phyloP scores from a whole-genome alignment of 1,284 basidiomycete species.

The Abortiporus biennis region DNA sequence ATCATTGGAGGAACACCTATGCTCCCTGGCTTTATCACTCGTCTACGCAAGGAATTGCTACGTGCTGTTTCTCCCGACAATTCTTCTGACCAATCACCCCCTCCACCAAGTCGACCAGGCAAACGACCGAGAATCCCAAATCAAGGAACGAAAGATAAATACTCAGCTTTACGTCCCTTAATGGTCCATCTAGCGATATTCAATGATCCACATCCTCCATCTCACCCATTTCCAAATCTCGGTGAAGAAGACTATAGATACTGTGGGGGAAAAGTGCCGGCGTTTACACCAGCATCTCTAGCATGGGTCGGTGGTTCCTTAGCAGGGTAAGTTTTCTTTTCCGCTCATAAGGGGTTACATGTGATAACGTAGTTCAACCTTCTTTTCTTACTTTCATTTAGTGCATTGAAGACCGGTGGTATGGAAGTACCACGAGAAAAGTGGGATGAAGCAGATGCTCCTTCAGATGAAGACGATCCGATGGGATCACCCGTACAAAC shows the following conservation, averaged over 20 bases:
- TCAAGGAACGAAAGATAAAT: conserved; percentile 61
- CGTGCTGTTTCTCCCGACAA: conserved; percentile 46
- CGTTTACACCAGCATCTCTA: conserved; percentile 74
- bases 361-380: neutral
- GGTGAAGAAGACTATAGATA: no score
- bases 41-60: conserved; percentile 74
- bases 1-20: conserved; percentile 87
- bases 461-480: conserved; percentile 32
- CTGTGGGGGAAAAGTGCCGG: conserved; percentile 82
- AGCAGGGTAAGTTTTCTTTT: conserved; percentile 63
- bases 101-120: conserved; percentile 32
- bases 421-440: conserved; percentile 76
- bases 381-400: conserved; percentile 19
- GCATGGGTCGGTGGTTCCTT: conserved; percentile 93
- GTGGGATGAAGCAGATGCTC: conserved; percentile 69
- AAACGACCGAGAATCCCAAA: conserved; percentile 32
- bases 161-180: conserved; percentile 64
- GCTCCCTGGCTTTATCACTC: conserved; percentile 87
- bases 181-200: conserved; percentile 70
- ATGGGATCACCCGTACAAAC: conserved; percentile 28
- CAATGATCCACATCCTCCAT: conserved; percentile 69
- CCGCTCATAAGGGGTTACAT: neutral
- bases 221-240: conserved; percentile 33
- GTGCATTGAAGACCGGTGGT: conserved; percentile 79
- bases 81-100: conserved; percentile 15